Conservation (phyloP, 176 grass and related monocot species). For the Lolium perenne region DNA sequence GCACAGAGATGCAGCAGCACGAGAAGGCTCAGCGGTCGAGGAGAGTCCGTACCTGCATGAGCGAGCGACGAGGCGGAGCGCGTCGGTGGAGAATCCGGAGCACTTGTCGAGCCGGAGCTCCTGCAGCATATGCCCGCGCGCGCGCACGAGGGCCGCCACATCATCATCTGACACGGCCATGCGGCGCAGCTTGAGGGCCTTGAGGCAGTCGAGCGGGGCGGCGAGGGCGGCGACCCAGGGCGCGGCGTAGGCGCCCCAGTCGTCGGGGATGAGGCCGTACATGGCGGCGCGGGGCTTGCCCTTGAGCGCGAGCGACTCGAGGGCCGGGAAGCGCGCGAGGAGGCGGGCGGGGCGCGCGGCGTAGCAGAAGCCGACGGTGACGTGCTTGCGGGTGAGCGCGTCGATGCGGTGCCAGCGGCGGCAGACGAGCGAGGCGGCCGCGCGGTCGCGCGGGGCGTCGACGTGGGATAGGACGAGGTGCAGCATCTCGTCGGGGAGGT, state of each 20-base stretch:
- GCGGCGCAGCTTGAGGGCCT: constrained; percentile 75
- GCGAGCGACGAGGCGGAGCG: constrained; percentile 65
- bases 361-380: constrained; percentile 80
- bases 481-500: constrained; percentile 59
- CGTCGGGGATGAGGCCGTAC: constrained; percentile 79
- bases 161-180: constrained; percentile 77
- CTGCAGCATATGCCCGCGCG: constrained; percentile 68
- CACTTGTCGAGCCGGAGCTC: constrained; percentile 89
- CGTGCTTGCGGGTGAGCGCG: constrained; percentile 73
- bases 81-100: constrained; percentile 81
- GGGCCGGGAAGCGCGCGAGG: constrained; percentile 53
- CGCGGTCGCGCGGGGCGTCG: constrained; percentile 65
- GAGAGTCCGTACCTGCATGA: constrained; percentile 66
- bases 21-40: too few relatives aligned
- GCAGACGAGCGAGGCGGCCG: constrained; percentile 68
- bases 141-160: constrained; percentile 52
- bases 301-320: constrained; percentile 80
- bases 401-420: constrained; percentile 75
- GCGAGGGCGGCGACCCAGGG: constrained; percentile 73
- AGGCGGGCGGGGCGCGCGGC: constrained; percentile 56
- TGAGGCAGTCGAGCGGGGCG: constrained; percentile 74
- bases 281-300: constrained; percentile 72
- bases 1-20: not conserved
- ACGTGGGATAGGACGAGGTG: constrained; percentile 69
- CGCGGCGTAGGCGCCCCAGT: constrained; percentile 67